A percentile compares a stretch with the other conserved stretches of the same genome.
Evolutionary conservation across 768 basidiomycete genomes (phyloP).

Genomic region (Podaxis mareebaensis): DNA sequence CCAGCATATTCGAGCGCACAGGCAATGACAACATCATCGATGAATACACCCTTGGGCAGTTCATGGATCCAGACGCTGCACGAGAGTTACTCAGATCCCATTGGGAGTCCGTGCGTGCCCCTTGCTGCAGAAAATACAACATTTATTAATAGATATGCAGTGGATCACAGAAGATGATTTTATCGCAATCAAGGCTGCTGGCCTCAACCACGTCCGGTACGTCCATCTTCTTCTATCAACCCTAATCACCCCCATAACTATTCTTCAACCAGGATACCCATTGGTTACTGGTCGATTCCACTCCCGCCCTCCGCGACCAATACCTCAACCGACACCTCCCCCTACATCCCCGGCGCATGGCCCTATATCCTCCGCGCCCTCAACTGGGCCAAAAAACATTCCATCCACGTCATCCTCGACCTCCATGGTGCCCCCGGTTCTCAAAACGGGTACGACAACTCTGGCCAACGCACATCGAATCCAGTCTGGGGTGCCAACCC

Average conservation of each 20-base stretch:
- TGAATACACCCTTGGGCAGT: constrained; percentile 60
- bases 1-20: constrained; percentile 67
- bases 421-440: constrained; percentile 73
- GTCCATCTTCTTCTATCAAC: constrained; percentile 14
- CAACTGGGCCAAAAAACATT: constrained; percentile 61
- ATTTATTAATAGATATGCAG: constrained; percentile 21
- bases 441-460: constrained; percentile 75
- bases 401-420: constrained; percentile 72
- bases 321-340: constrained; percentile 29
- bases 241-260: not conserved
- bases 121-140: not conserved
- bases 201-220: constrained; percentile 72
- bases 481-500: constrained; percentile 58
- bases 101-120: constrained; percentile 49
- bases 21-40: constrained; percentile 57
- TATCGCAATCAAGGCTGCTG: constrained; percentile 59
- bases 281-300: constrained; percentile 83
- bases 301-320: constrained; percentile 52
- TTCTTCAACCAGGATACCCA: constrained; percentile 50
- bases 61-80: constrained; percentile 46
- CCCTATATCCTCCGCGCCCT: constrained; percentile 65
- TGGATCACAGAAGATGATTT: constrained; percentile 77
- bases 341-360: constrained; percentile 68
- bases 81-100: constrained; percentile 47
- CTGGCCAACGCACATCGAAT: constrained; percentile 57